phyloP scores from a whole-genome alignment of 2,329 filamentous ascomycete genomes.

The Apiospora aurea region DNA sequence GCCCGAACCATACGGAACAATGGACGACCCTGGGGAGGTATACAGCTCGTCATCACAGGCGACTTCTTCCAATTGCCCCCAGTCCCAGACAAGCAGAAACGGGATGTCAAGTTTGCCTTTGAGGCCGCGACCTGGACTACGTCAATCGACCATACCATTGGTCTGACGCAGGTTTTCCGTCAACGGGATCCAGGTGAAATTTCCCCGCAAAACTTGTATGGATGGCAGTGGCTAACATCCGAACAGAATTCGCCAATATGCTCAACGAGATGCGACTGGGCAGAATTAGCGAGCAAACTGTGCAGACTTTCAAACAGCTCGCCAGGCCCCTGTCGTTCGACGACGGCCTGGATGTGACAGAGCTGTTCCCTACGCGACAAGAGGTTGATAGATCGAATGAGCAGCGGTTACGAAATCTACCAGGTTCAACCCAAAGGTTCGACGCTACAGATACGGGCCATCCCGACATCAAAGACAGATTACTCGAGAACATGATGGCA shows the following conservation, averaged over 20 bases:
- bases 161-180: conserved; percentile 93
- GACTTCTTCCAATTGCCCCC: conserved; percentile 98
- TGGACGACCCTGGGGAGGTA: conserved; percentile 91
- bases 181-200: conserved; percentile 78
- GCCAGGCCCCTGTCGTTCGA: conserved; percentile 74
- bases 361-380: conserved; percentile 88
- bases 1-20: conserved; percentile 88
- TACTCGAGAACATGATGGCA: conserved; percentile 92
- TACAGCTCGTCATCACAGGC: conserved; percentile 93
- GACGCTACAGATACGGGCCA: conserved; percentile 82
- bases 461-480: conserved; percentile 71
- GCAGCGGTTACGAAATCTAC: conserved; percentile 73
- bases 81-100: conserved; percentile 76
- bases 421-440: conserved; percentile 72
- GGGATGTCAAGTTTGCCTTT: conserved; percentile 86
- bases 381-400: conserved; percentile 92
- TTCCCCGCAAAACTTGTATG: not conserved
- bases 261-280: conserved; percentile 97
- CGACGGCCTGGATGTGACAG: conserved; percentile 82
- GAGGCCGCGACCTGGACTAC: conserved; percentile 92
- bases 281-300: conserved; percentile 76
- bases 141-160: conserved; percentile 93
- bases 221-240: conserved; percentile 24
- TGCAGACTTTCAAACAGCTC: conserved; percentile 77
- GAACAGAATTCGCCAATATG: conserved; percentile 84